These are phyloP conservation scores for Claviceps monticola DNA, from an alignment of 2,329 filamentous ascomycete genomes.

Conservation along the genomic window DNA sequence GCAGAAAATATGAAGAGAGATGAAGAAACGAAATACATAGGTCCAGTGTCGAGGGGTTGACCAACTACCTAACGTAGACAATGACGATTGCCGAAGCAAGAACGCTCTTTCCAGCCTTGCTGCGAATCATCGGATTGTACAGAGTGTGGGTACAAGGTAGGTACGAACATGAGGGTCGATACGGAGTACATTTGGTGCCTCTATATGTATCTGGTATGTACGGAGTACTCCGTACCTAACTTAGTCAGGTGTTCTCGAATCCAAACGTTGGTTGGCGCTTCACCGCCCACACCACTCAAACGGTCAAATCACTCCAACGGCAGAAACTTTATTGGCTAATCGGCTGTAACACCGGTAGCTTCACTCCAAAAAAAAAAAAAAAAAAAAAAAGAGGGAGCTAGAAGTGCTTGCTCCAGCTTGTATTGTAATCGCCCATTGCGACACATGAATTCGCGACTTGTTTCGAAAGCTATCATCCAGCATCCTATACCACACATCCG, in stretches of 20 bases:
- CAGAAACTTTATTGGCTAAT: no score
- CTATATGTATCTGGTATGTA: no score
- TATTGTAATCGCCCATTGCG: neutral
- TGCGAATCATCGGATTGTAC: neutral
- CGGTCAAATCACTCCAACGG: no score
- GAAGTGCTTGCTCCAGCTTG: neutral
- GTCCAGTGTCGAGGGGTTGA: neutral
- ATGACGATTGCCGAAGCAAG: neutral
- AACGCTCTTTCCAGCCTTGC: neutral
- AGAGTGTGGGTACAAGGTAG: neutral
- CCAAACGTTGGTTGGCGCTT: neutral
- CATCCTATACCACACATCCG: neutral
- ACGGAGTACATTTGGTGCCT: no score
- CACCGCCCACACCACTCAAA: slow-evolving; percentile 9
- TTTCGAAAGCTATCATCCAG: neutral
- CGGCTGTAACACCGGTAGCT: neutral
- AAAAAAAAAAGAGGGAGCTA: no score
- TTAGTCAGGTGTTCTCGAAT: no score
- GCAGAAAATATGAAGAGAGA: neutral
- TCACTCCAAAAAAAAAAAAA: neutral
- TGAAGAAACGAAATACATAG: neutral
- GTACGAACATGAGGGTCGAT: neutral
- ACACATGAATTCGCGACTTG: neutral
- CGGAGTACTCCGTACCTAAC: no score
- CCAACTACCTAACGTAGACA: neutral